Evolutionary conservation across 2,329 filamentous ascomycete genomes (phyloP).

Genomic region (Fusarium beomiforme): DNA sequence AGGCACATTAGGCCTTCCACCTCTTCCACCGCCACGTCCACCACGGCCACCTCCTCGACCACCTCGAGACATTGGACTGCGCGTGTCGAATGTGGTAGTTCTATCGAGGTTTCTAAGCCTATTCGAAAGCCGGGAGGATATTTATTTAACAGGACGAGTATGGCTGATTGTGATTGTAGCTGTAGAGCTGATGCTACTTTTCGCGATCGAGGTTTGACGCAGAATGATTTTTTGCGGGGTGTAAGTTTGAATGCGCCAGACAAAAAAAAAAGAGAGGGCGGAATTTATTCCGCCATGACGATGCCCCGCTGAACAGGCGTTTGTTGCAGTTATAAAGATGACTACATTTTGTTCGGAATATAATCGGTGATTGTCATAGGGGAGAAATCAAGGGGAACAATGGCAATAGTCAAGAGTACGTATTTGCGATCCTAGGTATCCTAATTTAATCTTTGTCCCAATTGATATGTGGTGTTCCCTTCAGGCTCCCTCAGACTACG

Average conservation of each 20-base stretch:
- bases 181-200: neutral
- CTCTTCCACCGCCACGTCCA: constrained; percentile 58
- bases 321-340: neutral
- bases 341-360: neutral
- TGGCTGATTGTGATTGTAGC: neutral
- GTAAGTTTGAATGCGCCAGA: constrained; percentile 19
- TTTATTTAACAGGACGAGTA: neutral
- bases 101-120: neutral
- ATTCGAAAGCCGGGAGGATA: neutral
- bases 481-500: constrained; percentile 17
- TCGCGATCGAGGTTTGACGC: constrained; percentile 23
- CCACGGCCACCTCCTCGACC: constrained; percentile 63
- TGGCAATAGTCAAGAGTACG: neutral
- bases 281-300: constrained; percentile 34
- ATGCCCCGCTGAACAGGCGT: constrained; percentile 19
- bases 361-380: neutral
- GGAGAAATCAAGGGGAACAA: too few species aligned
- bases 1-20: constrained; percentile 58
- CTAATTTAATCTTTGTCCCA: neutral
- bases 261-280: constrained; percentile 20
- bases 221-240: constrained; percentile 41
- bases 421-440: too few species aligned
- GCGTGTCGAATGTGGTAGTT: neutral
- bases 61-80: constrained; percentile 60
- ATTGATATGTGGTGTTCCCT: neutral